A percentile compares a stretch with the other conserved stretches of the same genome.
phyloP scores from a whole-genome alignment of 1,284 basidiomycete species.

The Anthracocystis setariae region DNA sequence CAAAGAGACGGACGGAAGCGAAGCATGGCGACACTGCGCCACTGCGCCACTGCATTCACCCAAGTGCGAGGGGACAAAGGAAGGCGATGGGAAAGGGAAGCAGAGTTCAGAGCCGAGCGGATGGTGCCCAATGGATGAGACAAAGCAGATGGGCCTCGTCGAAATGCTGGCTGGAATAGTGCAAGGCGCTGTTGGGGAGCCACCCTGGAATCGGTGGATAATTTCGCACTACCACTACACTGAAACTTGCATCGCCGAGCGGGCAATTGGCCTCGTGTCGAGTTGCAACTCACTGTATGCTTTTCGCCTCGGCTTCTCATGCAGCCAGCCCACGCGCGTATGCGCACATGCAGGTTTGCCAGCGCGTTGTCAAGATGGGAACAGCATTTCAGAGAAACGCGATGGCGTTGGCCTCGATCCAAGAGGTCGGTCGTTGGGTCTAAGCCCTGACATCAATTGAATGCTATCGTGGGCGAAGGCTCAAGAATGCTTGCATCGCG shows the following conservation, averaged over 20 bases:
- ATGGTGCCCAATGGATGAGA: slow-evolving; percentile 14
- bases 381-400: too few species aligned
- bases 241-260: slow-evolving; percentile 14
- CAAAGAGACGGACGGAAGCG: too few species aligned
- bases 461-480: too few species aligned
- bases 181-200: not conserved
- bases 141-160: not conserved
- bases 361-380: not conserved
- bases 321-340: not conserved
- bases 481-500: too few species aligned
- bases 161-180: not conserved
- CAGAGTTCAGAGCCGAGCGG: slow-evolving; percentile 5
- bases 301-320: not conserved
- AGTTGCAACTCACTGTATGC: not conserved
- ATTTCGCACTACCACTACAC: not conserved
- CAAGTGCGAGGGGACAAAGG: too few species aligned
- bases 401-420: too few species aligned
- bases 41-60: too few species aligned
- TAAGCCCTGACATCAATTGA: too few species aligned
- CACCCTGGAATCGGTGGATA: not conserved
- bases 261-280: slow-evolving; percentile 11
- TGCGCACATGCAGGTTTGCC: not conserved
- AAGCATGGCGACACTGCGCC: too few species aligned
- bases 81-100: not conserved
- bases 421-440: too few species aligned